These are phyloP conservation scores for Spathaspora passalidarum DNA, from an alignment of 805 yeast species.

Conservation along the genomic window DNA sequence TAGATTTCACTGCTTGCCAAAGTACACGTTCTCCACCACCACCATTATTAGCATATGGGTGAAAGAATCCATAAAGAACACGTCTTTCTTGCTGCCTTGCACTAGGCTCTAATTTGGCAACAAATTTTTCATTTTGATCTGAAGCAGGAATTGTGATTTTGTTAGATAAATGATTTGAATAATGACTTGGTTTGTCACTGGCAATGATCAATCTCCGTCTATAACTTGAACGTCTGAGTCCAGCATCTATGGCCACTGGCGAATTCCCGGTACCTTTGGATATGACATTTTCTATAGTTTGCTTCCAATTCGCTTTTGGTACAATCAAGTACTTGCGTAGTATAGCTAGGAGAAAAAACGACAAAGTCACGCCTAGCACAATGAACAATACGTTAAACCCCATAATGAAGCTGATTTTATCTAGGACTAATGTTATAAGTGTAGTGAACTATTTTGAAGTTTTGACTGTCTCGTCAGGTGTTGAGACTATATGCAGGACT, in stretches of 20 bases:
- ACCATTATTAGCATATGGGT: slow-evolving; percentile 92
- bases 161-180: slow-evolving; percentile 36
- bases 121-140: slow-evolving; percentile 21
- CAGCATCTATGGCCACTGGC: slow-evolving; percentile 32
- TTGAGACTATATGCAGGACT: too few species aligned
- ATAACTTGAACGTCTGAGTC: slow-evolving; percentile 32
- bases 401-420: too few species aligned
- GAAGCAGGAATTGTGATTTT: slow-evolving; percentile 30
- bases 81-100: slow-evolving; percentile 35
- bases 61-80: slow-evolving; percentile 79
- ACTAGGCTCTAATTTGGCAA: slow-evolving; percentile 23
- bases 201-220: slow-evolving; percentile 38
- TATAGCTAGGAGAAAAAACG: too few species aligned
- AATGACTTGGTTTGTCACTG: slow-evolving; percentile 32
- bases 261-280: slow-evolving; percentile 14
- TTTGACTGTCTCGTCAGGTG: too few species aligned
- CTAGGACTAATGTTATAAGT: too few species aligned
- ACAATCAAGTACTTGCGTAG: not conserved
- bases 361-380: too few species aligned
- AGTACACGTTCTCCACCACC: slow-evolving; percentile 98
- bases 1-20: slow-evolving; percentile 86
- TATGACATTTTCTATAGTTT: slow-evolving; percentile 31
- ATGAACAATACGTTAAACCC: too few species aligned
- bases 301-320: slow-evolving; percentile 39
- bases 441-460: too few species aligned